phyloP scores from a whole-genome alignment of 192 early-diverging fungal genomes.

The Pecoramyces ruminantium region DNA sequence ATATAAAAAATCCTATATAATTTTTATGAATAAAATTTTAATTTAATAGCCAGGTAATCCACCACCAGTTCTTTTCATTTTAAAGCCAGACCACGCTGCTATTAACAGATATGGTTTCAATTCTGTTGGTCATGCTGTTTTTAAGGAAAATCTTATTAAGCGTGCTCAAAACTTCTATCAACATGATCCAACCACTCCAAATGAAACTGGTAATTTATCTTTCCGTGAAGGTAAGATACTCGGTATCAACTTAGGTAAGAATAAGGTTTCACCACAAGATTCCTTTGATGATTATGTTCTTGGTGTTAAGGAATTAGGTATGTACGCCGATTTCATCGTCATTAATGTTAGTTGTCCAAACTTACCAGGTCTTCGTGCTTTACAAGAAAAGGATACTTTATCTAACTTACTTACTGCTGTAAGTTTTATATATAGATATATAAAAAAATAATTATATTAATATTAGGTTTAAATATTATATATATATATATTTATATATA shows the following conservation, averaged over 20 bases:
- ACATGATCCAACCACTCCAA: conserved; percentile 1
- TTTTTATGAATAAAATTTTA: too few relatives aligned
- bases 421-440: too few relatives aligned
- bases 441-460: too few relatives aligned
- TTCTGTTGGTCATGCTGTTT: conserved; percentile 52
- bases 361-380: conserved; percentile 57
- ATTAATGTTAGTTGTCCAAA: conserved; percentile 82
- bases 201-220: conserved; percentile 24
- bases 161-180: conserved; percentile 36
- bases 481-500: too few relatives aligned
- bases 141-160: conserved; percentile 42
- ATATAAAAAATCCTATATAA: too few relatives aligned
- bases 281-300: conserved; percentile 63
- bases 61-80: conserved; percentile 66
- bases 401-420: conserved; percentile 52
- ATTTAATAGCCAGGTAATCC: conserved; percentile 82
- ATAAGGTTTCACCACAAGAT: conserved; percentile 53
- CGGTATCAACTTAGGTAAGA: conserved; percentile 80
- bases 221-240: conserved; percentile 38
- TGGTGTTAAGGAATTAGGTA: conserved; percentile 53
- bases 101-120: conserved; percentile 88
- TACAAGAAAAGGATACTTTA: conserved; percentile 54
- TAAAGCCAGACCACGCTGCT: conserved; percentile 49
- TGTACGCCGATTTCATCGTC: conserved; percentile 74
- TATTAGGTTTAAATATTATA: too few relatives aligned